Percentiles rank a stretch among this genome's conserved stretches.
Conservation (phyloP, 805 yeast species). For the Brettanomyces custersianus region DNA sequence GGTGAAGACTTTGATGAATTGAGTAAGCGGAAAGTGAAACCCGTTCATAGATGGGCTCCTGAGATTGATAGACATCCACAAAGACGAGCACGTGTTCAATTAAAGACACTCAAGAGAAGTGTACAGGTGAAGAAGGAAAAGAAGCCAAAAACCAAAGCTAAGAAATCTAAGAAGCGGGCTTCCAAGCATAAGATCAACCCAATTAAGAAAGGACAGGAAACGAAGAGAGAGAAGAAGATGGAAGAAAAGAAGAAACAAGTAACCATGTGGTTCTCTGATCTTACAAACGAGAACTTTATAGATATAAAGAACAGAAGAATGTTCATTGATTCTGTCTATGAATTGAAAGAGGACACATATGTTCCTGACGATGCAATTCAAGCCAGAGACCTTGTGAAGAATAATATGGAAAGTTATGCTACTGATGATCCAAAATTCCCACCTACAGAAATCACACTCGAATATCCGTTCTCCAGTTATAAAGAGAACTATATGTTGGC, state of each 20-base stretch:
- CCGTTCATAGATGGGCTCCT: conserved; percentile 15
- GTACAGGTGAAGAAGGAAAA: conserved; percentile 2
- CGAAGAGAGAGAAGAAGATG: conserved; percentile 3
- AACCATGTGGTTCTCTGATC: conserved; percentile 7
- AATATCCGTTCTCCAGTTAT: conserved; percentile 36
- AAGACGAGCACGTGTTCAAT: neutral
- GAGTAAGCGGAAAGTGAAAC: conserved; percentile 12
- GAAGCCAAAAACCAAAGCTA: neutral
- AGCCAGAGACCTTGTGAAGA: conserved; percentile 14
- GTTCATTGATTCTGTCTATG: conserved; percentile 15
- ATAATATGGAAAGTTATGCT: conserved; percentile 17
- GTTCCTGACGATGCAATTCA: conserved; percentile 10
- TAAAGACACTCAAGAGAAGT: conserved; percentile 9
- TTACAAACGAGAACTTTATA: conserved; percentile 6
- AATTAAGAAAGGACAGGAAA: conserved; percentile 2
- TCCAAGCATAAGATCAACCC: neutral
- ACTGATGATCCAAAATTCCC: conserved; percentile 20
- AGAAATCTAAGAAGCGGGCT: neutral
- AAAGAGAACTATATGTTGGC: conserved; percentile 41
- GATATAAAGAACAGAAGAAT: conserved; percentile 11
- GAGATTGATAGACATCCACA: conserved; percentile 4
- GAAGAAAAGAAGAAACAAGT: conserved; percentile 8
- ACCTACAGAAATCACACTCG: conserved; percentile 19
- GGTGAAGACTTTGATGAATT: conserved; percentile 12
- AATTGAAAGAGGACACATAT: conserved; percentile 11